These are phyloP conservation scores for Sordariomycetes sp. DNA, from an alignment of 2,329 filamentous ascomycete species.

Conservation along the genomic window DNA sequence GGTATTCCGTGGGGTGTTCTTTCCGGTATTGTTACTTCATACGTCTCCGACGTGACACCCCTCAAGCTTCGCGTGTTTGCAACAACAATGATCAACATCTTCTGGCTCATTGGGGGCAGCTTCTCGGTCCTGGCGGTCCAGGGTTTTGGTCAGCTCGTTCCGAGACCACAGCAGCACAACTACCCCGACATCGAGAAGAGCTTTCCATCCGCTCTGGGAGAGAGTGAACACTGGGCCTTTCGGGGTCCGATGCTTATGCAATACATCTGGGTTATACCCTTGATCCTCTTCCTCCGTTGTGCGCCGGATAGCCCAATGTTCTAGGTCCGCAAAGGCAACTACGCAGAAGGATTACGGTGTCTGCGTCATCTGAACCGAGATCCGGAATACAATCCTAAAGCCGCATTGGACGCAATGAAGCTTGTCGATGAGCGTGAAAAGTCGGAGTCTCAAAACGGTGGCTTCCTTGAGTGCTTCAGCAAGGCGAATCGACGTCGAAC, in stretches of 20 bases:
- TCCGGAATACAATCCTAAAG: conserved; percentile 17
- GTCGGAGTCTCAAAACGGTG: conserved; percentile 9
- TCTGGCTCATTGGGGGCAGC: conserved; percentile 29
- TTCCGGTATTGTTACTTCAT: conserved; percentile 23
- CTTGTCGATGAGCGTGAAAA: conserved; percentile 26
- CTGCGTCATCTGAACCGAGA: conserved; percentile 17
- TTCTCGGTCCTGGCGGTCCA: conserved; percentile 22
- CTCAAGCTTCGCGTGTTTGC: conserved; percentile 25
- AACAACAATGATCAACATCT: conserved; percentile 28
- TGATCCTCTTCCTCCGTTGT: conserved; percentile 20
- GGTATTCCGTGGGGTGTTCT: conserved; percentile 23
- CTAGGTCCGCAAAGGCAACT: conserved; percentile 20
- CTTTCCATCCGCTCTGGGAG: no score
- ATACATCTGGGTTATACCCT: conserved; percentile 25
- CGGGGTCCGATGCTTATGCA: conserved; percentile 27
- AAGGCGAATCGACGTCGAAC: conserved; percentile 22
- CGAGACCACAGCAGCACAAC: no score
- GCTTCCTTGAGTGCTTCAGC: conserved; percentile 23
- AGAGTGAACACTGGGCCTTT: conserved; percentile 22
- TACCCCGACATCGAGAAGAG: no score
- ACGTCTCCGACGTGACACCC: conserved; percentile 23
- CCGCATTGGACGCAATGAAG: conserved; percentile 24
- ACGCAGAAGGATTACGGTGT: conserved; percentile 17
- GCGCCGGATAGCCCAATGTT: conserved; percentile 30
- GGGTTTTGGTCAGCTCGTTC: no score